Conservation (phyloP, 306 rosid genomes). For the Argentina anserina region DNA sequence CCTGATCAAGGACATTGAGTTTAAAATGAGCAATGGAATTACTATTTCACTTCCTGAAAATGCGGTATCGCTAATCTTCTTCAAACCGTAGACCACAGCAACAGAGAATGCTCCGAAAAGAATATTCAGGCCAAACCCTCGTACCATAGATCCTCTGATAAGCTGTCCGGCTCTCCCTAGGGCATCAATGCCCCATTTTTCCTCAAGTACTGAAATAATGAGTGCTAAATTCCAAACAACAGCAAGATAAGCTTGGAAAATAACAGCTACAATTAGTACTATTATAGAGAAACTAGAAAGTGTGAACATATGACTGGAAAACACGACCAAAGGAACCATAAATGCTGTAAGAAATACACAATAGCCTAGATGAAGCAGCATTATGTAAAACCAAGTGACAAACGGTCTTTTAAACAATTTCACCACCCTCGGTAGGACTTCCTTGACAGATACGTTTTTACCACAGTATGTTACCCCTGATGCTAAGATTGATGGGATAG, state of each 20-base stretch:
- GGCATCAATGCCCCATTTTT: conserved; percentile 25
- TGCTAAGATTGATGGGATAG: background rate
- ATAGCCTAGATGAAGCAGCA: conserved; percentile 16
- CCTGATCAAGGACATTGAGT: background rate
- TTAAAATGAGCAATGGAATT: background rate
- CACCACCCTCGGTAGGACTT: background rate
- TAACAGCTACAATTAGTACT: background rate
- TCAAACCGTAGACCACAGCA: background rate
- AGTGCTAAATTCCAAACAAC: conserved; percentile 30
- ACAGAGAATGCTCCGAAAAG: background rate
- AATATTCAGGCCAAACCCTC: conserved; percentile 25
- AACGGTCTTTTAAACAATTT: conserved; percentile 12
- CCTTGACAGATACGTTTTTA: background rate
- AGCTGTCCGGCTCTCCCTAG: conserved; percentile 26
- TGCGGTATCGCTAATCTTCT: background rate
- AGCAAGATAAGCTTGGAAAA: conserved; percentile 9
- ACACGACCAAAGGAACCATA: background rate
- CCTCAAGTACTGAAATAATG: conserved; percentile 25
- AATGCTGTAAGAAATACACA: background rate
- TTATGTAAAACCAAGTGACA: conserved; percentile 15
- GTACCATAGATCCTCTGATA: conserved; percentile 11
- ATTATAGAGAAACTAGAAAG: background rate
- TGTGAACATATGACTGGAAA: background rate
- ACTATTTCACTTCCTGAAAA: background rate
- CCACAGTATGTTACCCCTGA: background rate